Base-by-base conservation (phyloP, 768 basidiomycete genomes). In the Leccinellum albellum region DNA sequence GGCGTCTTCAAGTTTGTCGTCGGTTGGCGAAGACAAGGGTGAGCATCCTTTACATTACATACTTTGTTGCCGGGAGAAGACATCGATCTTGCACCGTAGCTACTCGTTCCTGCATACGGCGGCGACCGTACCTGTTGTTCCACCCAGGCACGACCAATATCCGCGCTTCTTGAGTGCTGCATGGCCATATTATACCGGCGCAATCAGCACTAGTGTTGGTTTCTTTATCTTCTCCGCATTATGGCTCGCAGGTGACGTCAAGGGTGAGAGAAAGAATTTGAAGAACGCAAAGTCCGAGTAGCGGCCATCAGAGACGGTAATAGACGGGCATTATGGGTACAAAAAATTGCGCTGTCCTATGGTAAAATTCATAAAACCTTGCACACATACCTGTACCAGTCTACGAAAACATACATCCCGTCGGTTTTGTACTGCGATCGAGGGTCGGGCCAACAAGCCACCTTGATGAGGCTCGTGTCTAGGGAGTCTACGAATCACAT, bases 1-100 rank as follows among this genome's bases (percentile, higher is more conserved):
- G 97, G 97, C 23, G 97, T 99, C 15, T 99, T 96, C 83, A 98
- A 98, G 70, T 95, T 98, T 68, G 79, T 93, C n/a, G 74, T 97
- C 45, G 83, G 95, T 72, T 85, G 93, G 76, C 91, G 90, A 69
- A 86, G 97, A 60, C 86, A 86, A 70, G 95, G 95, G 86, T 93
- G 61, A 68, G 86, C 68, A 0, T 28, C 23, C 12, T 13, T 52
- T 33, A 63, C 49, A 3, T 37, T 7, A 26, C 50, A 1, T 26
- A 28, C 15, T 26, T 8, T 12, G 31, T 28, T n/a, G 12, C 6
- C 2, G 7, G 2, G 40, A 12, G 0, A 15, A 20, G 20, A 42
- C 12, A 42, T 20, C 21, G 20, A 42, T 42, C 12, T 42, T 21
- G 40, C 17, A 49, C 3, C 15, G 15, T 61, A 95, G 94, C 33